Conservation (phyloP, 805 yeast genomes). For the Teunomyces atbi region DNA sequence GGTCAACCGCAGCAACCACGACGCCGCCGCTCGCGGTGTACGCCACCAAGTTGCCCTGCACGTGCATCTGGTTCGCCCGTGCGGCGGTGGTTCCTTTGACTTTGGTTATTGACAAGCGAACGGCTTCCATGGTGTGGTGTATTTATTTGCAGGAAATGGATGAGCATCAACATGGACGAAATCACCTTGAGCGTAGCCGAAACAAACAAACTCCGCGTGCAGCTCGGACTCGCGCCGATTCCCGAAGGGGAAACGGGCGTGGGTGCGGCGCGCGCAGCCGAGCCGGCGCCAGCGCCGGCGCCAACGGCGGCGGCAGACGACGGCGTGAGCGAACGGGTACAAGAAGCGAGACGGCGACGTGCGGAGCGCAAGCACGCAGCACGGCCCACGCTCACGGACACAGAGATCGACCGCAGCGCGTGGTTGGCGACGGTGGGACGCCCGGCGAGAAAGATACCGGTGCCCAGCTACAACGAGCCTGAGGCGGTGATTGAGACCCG, state of each 20-base stretch:
- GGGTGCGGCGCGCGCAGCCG: too few relatives aligned
- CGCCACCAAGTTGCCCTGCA: slow-evolving; percentile 43
- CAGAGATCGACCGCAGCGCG: slow-evolving; percentile 33
- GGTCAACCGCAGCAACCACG: slow-evolving; percentile 41
- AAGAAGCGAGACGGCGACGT: slow-evolving; percentile 18
- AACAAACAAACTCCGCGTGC: slow-evolving; percentile 40
- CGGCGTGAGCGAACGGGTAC: slow-evolving; percentile 8
- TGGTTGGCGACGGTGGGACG: slow-evolving; percentile 38
- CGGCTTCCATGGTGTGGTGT: neutral
- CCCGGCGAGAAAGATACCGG: slow-evolving; percentile 7
- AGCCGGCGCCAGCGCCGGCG: too few relatives aligned
- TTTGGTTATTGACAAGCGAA: slow-evolving; percentile 9
- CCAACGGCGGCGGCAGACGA: too few relatives aligned
- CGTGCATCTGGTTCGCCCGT: slow-evolving; percentile 38
- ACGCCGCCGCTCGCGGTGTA: slow-evolving; percentile 63
- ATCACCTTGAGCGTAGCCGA: slow-evolving; percentile 36
- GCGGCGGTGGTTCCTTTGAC: slow-evolving; percentile 49
- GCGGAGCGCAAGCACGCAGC: slow-evolving; percentile 20
- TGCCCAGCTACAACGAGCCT: too few relatives aligned
- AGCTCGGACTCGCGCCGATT: slow-evolving; percentile 30
- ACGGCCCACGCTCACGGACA: slow-evolving; percentile 23
- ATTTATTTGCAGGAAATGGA: slow-evolving; percentile 5
- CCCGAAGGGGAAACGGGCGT: neutral
- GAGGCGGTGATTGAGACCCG: too few relatives aligned
- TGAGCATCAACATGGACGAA: slow-evolving; percentile 3